Conservation (phyloP, 2,329 filamentous ascomycete species). For the Microdochium trichocladiopsis region DNA sequence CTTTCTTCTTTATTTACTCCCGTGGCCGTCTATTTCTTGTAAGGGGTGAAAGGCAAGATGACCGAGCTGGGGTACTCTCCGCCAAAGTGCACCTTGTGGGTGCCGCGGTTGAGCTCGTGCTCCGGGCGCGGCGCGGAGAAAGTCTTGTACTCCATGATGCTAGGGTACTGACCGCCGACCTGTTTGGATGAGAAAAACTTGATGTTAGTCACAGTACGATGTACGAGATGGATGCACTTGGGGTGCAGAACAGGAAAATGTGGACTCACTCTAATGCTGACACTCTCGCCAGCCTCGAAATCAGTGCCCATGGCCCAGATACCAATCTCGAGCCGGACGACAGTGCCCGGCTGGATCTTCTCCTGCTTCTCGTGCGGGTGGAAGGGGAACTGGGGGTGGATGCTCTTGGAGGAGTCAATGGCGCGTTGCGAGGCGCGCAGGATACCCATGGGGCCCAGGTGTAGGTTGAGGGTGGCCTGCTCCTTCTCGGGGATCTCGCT, state of each 20-base stretch:
- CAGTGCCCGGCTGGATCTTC: constrained; percentile 12
- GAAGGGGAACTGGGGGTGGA: constrained; percentile 19
- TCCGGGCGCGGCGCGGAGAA: neutral
- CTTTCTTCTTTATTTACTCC: too few relatives aligned
- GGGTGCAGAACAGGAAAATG: neutral
- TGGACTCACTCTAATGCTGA: constrained; percentile 9
- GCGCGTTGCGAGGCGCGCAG: constrained; percentile 34
- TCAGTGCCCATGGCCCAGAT: constrained; percentile 20
- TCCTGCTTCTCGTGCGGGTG: constrained; percentile 13
- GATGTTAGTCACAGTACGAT: too few relatives aligned
- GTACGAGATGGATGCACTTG: neutral
- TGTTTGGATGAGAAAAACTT: neutral
- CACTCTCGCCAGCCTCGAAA: constrained; percentile 15
- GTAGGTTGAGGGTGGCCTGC: constrained; percentile 28
- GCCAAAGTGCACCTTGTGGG: constrained; percentile 12
- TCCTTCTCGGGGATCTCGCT: constrained; percentile 24
- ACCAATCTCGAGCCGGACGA: constrained; percentile 17
- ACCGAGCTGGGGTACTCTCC: constrained; percentile 11
- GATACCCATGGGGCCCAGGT: constrained; percentile 33
- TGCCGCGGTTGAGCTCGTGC: constrained; percentile 9
- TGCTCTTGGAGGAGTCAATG: constrained; percentile 22
- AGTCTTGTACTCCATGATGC: constrained; percentile 9
- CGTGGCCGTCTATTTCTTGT: neutral
- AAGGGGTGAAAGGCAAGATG: constrained; percentile 4
- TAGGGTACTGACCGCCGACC: constrained; percentile 10